A percentile compares a stretch with the other conserved stretches of the same genome.
Conservation (phyloP, 2,329 filamentous ascomycete species). For the Annulohypoxylon truncatum region DNA sequence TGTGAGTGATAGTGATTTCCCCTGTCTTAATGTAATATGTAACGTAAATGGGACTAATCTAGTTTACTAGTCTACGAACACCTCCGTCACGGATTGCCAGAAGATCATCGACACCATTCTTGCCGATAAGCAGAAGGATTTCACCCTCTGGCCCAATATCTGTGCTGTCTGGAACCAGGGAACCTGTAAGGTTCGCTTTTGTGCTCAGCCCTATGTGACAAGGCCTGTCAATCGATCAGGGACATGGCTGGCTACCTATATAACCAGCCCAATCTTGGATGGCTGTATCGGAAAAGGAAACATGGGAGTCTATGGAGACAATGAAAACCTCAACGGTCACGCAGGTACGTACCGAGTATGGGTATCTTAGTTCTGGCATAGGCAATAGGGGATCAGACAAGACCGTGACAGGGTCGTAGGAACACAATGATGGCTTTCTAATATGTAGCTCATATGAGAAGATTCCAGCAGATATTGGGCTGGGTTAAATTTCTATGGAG, state of each 20-base stretch:
- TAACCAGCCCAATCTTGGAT: constrained; percentile 41
- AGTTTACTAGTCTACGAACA: constrained; percentile 35
- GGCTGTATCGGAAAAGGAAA: constrained; percentile 41
- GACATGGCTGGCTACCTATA: constrained; percentile 44
- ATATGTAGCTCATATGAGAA: neutral
- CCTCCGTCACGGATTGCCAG: constrained; percentile 44
- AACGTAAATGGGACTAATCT: constrained; percentile 8
- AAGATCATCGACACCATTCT: constrained; percentile 41
- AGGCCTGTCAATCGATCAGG: constrained; percentile 45
- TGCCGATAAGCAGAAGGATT: constrained; percentile 35
- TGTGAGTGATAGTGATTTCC: constrained; percentile 28
- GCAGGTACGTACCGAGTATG: constrained; percentile 46
- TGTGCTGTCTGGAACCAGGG: constrained; percentile 46
- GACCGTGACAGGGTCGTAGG: neutral
- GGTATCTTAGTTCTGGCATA: constrained; percentile 30
- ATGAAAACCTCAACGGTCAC: constrained; percentile 45
- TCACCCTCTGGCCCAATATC: constrained; percentile 42
- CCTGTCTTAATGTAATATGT: too few relatives aligned
- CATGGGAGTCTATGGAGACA: constrained; percentile 45
- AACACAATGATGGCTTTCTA: neutral
- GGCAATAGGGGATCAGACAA: neutral
- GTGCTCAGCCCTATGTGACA: constrained; percentile 44
- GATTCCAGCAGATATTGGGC: neutral
- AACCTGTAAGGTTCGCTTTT: constrained; percentile 46
- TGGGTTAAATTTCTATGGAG: neutral